Conservation (phyloP, 179 eudicot species). For the Spergularia azorica region DNA sequence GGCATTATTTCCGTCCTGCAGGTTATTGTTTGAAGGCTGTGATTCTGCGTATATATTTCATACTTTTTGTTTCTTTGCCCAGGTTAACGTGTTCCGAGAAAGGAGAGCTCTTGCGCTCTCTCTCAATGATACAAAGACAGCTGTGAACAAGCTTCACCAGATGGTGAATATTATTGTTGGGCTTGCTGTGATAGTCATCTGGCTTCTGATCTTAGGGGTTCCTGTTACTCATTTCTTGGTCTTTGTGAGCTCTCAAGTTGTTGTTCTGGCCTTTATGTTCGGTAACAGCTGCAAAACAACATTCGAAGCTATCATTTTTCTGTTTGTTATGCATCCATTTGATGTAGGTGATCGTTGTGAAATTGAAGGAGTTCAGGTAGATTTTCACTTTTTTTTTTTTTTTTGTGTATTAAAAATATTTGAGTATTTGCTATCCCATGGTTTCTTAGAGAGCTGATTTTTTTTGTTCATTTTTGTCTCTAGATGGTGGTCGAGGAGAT, state of each 20-base stretch:
- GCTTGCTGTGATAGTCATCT: constrained; percentile 26
- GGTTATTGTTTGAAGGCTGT: too few relatives aligned
- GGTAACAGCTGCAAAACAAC: constrained; percentile 46
- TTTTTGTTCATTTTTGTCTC: not conserved
- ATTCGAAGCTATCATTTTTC: constrained; percentile 47
- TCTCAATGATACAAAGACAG: constrained; percentile 79
- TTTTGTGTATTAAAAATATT: too few relatives aligned
- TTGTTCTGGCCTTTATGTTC: constrained; percentile 41
- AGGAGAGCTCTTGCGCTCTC: constrained; percentile 72
- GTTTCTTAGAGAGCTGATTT: not conserved
- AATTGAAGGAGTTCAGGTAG: constrained; percentile 44
- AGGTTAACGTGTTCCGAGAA: constrained; percentile 73
- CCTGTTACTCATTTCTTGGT: constrained; percentile 39
- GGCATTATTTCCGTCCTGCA: too few relatives aligned
- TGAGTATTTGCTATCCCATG: not conserved
- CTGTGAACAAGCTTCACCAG: constrained; percentile 67
- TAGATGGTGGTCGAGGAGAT: constrained; percentile 59
- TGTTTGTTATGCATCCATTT: constrained; percentile 50
- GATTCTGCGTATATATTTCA: too few relatives aligned
- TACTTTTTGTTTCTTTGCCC: constrained; percentile 7
- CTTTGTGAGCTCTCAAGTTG: constrained; percentile 41
- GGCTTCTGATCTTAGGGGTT: constrained; percentile 38
- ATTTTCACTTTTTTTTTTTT: too few relatives aligned
- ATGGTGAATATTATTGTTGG: constrained; percentile 37
- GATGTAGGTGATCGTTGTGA: constrained; percentile 54